Evolutionary conservation across 2,329 filamentous ascomycete species (phyloP), one percentile per base, ranked within the genome.

Genomic region (Ceratocystis albifundus): DNA sequence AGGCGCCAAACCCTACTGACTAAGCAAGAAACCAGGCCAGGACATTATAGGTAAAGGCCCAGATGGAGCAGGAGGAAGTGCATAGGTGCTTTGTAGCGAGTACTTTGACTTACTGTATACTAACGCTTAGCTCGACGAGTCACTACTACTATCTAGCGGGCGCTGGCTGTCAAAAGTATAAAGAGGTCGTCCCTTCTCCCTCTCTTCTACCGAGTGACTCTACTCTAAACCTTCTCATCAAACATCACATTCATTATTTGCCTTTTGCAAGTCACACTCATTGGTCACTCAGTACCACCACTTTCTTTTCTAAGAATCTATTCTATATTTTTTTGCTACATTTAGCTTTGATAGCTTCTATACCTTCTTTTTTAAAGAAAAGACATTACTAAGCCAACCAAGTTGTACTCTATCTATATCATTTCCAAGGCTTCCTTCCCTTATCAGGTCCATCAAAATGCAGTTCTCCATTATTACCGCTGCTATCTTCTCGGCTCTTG

Each of bases 401-500:
- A 41, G 10, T 25, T 62, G 53, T 61, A 45, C 25, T 50, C 50
- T 25, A 44, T 53, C 48, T 48, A 20, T 53, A 50, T 46, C 15
- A 32, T 55, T 62, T 59, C 30, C 28, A 32, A 17, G 8, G 3
- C 25, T 3, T 45, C 25, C 15, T 17, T 46, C 62, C 61, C 36
- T 65, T 28, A 32, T 41, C 32, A 41, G 32, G 10, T 15, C 50
- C 20, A 22, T 44, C 62, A 67, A 45, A 46, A 68, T 68, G 66
- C 62, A 68, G 63, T 66, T 68, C 66, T 68, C 64, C 59, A 28
- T 45, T 15, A 59, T 61, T 72, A 83, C 83, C 77, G 70, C 76
- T 71, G 74, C 74, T 69, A 71, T 78, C 71, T 71, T 80, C 72
- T 74, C 79, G 70, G 74, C 76, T 70, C 70, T 80, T 68, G 73